These are phyloP conservation scores for Salvia hispanica DNA, from an alignment of 257 asterid species.

Conservation along the genomic window DNA sequence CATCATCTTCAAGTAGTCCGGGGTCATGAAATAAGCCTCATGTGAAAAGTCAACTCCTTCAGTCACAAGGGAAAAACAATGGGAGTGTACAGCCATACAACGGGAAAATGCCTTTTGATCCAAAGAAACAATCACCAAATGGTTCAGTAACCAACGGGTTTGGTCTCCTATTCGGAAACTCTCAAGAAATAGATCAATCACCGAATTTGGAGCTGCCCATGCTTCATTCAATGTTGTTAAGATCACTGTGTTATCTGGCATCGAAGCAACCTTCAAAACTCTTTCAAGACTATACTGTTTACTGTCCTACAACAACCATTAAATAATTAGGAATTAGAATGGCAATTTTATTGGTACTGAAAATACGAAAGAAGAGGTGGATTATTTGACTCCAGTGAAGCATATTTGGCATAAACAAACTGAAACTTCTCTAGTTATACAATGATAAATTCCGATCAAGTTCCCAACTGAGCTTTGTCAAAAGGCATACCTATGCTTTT, in stretches of 20 bases:
- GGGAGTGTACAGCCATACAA: slow-evolving; percentile 44
- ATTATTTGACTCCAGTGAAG: slow-evolving; percentile 8
- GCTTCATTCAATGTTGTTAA: slow-evolving; percentile 53
- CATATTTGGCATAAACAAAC: slow-evolving; percentile 8
- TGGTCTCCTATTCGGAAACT: slow-evolving; percentile 49
- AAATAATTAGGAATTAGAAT: slow-evolving; percentile 26
- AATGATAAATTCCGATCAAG: not conserved
- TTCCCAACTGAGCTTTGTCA: not conserved
- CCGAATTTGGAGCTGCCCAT: slow-evolving; percentile 52
- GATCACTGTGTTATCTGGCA: slow-evolving; percentile 48
- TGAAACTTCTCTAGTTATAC: not conserved
- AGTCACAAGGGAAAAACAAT: slow-evolving; percentile 61
- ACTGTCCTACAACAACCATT: slow-evolving; percentile 45
- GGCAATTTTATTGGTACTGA: not conserved
- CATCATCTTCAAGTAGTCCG: slow-evolving; percentile 69
- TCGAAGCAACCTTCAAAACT: slow-evolving; percentile 46
- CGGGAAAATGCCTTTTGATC: slow-evolving; percentile 49
- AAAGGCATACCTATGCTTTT: not conserved
- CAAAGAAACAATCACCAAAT: slow-evolving; percentile 46
- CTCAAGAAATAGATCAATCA: slow-evolving; percentile 49
- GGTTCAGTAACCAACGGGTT: slow-evolving; percentile 45
- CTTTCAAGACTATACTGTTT: slow-evolving; percentile 42
- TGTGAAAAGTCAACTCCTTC: slow-evolving; percentile 57
- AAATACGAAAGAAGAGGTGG: slow-evolving; percentile 1
- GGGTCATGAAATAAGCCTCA: slow-evolving; percentile 76